Conservation (phyloP, 2,329 filamentous ascomycete genomes). For the Fusarium metavorans region DNA sequence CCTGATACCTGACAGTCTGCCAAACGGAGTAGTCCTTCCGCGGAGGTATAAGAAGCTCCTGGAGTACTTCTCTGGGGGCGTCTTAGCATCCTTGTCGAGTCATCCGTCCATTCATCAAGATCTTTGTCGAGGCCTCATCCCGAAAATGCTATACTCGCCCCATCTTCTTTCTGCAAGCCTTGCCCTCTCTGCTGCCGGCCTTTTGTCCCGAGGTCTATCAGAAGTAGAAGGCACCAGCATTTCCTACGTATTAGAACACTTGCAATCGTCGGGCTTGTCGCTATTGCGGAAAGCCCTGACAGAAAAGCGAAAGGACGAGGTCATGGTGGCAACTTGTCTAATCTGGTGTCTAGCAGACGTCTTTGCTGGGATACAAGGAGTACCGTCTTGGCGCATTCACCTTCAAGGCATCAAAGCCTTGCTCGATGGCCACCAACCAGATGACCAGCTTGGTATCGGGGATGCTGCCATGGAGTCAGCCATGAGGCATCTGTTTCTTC, state of each 20-base stretch:
- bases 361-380: conserved; percentile 37
- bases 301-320: conserved; percentile 38
- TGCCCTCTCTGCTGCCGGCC: conserved; percentile 42
- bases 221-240: conserved; percentile 40
- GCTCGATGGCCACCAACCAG: conserved; percentile 11
- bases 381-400: conserved; percentile 42
- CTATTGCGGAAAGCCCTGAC: conserved; percentile 39
- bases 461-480: conserved; percentile 24
- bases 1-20: conserved; percentile 31
- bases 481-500: conserved; percentile 44
- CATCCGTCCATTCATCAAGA: conserved; percentile 45
- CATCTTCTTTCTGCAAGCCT: conserved; percentile 45
- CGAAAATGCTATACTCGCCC: conserved; percentile 42
- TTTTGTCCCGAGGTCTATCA: conserved; percentile 38
- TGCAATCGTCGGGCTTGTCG: conserved; percentile 41
- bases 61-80: conserved; percentile 41
- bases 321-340: conserved; percentile 43
- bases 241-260: conserved; percentile 34
- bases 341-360: conserved; percentile 48
- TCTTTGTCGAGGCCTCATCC: conserved; percentile 41
- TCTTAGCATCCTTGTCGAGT: conserved; percentile 43
- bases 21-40: conserved; percentile 41
- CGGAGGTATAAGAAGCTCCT: conserved; percentile 38
- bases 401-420: conserved; percentile 44
- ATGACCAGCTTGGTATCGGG: neutral